Base-by-base conservation (phyloP, 139 green algal species). In the Picochlorum sp. region DNA sequence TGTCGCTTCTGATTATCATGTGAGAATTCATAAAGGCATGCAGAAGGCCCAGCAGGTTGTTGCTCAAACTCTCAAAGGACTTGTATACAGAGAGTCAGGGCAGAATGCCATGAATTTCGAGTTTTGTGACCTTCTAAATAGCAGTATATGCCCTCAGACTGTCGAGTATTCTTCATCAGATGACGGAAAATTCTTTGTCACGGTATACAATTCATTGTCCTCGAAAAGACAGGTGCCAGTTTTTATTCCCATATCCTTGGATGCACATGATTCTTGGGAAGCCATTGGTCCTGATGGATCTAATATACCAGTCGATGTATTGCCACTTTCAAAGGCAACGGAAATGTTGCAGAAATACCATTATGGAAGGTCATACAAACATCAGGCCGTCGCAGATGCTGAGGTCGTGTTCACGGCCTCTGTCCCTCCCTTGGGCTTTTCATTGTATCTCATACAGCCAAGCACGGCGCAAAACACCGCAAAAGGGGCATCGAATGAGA, bases 1-100 rank as follows among this genome's bases (percentile, higher is more conserved):
- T 34, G 90, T 96, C 45, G 78, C 82, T 9, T 70, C 87, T 59
- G 89, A 96, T 67, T 96, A 96, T 70, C 62, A 76, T 54, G 20
- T 52, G n/a, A 70, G 83, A n/a, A 57, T 90, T 41, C 28, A 59
- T 52, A 61, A 57, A 26, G 77, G 77, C 59, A 13, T 50, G 58
- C 50, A 51, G 56, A 60, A 83, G 24, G 69, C 77, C 2, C 65
- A 72, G 50, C 15, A 66, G 31, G 30, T 81, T 50, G 67, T 74
- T 4, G 45, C 26, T 9, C 23, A 34, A 2, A 67, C 63, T 2
- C 55, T 82, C 18, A 23, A 24, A 21, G 23, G 26, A 4, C 71
- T 75, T n/a, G 61, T 79, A 31, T 13, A 54, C 1, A 20, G 47
- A 20, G n/a, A 54, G 7, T 54, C 49, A 14, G 45, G 24, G 28